Base-by-base conservation (phyloP, 805 yeast genomes). In the Candida oleophila region DNA sequence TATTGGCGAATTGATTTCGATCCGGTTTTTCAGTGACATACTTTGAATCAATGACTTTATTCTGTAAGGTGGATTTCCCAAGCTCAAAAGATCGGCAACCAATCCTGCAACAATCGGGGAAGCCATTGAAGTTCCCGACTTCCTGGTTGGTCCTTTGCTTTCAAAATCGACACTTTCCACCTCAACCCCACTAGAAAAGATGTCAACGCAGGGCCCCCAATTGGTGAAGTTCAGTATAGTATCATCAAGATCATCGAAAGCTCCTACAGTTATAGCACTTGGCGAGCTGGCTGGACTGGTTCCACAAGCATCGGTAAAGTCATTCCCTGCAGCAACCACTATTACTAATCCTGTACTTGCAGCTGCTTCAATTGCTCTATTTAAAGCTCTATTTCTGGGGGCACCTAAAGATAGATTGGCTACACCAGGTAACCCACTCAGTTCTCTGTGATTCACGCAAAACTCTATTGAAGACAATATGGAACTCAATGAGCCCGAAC, bases 191-290 rank as follows among this genome's bases (percentile, higher is more conserved):
- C 92, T 80, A 0, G 97, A 89, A 65, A 87, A 85, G 1, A 89
- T 73, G 58, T 89, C 89, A 5, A 91, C 95, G 64, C 97, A 92
- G n/a, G 74, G 71, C 0, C 98, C 97, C 90, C 91, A 88, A 60
- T 92, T 91, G n/a, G 94, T 80, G 56, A 92, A 91, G 11, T 76
- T 59, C 0, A 97, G 95, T 32, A 90, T 71, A 2, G 72, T 55
- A 55, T 89, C 96, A 4, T 74, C 74, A 16, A 76, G 60, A 59
- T 88, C 96, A 57, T 89, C 92, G 43, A 90, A 81, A 3, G 97
- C 96, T 1, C 97, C 97, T 7, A 91, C 95, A 0, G 96, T 82
- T 3, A 89, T 78, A 0, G 88, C 89, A 42, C 69, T 69, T 1
- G 67, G 68, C 1, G 92, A 85, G 33, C 92, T 85, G 1, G 96